These are phyloP conservation scores for Parastagonospora avenae DNA, from an alignment of 2,329 filamentous ascomycete species.

Conservation along the genomic window DNA sequence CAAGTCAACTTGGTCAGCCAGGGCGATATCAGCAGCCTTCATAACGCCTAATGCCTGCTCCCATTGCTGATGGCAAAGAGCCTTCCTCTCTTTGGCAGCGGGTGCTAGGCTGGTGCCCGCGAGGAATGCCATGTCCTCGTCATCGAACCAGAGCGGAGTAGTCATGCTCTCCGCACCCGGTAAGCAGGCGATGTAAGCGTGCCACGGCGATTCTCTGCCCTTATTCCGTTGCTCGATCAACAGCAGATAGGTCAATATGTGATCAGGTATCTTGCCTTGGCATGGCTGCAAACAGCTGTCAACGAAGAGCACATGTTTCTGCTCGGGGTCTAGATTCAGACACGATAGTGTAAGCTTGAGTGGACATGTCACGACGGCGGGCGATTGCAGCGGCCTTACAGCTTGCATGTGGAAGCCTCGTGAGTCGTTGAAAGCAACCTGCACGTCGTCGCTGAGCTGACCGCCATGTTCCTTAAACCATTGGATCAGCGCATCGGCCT, in stretches of 20 bases:
- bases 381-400: constrained; percentile 20
- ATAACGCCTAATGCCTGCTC: constrained; percentile 26
- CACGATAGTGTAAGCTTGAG: constrained; percentile 41
- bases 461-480: constrained; percentile 43
- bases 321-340: constrained; percentile 40
- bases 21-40: constrained; percentile 16
- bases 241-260: constrained; percentile 43
- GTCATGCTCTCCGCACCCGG: constrained; percentile 38
- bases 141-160: constrained; percentile 46
- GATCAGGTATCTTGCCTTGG: constrained; percentile 34
- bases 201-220: constrained; percentile 39
- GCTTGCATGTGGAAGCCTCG: constrained; percentile 41
- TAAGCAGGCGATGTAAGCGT: constrained; percentile 43
- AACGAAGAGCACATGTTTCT: constrained; percentile 29
- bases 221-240: constrained; percentile 42
- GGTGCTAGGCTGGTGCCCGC: constrained; percentile 41
- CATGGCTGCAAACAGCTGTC: constrained; percentile 31
- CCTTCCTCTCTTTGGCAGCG: constrained; percentile 28
- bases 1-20: constrained; percentile 25
- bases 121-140: constrained; percentile 42
- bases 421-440: constrained; percentile 31
- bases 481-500: constrained; percentile 22
- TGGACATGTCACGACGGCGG: constrained; percentile 38
- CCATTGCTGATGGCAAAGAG: constrained; percentile 30
- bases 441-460: constrained; percentile 35